Base-by-base conservation (phyloP, 768 basidiomycete species). In the Lyophyllum decastes region DNA sequence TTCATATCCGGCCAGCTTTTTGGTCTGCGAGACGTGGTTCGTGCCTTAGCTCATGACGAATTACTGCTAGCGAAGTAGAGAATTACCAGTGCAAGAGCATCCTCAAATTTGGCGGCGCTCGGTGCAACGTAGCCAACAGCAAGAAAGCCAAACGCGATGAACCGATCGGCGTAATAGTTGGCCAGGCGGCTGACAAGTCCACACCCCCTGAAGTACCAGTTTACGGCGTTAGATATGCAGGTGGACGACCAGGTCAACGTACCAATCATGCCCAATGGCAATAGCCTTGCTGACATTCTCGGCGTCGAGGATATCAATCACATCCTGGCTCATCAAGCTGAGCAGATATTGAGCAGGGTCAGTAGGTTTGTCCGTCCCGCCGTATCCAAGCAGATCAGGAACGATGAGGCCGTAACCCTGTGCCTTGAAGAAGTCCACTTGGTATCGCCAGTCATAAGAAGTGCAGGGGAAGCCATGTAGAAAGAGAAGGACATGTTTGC, bases 321-420 rank as follows among this genome's bases (percentile, higher is more conserved):
- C 54, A 61, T 80, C 80, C 50, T 74, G 63, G 27, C 65, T 68
- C 38, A 83, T 66, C 25, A 69, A 62, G 50, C 65, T 72, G n/a
- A 53, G 30, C 5, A 60, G 54, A 66, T 82, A 85, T 10, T 66
- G 61, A 7, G 59, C 60, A 2, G 67, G 55, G 49, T 80, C 76
- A 0, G 60, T 55, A 1, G 82, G 82, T 57, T 81, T 80, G 61
- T 73, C 73, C 8, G 82, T 82, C 1, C 74, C 75, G 10, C 82
- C 83, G 52, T 80, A 83, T 4, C 83, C 83, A 26, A 84, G 75
- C 71, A 80, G 73, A 61, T 84, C 82, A 2, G 79, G 82, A 2
- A 73, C 78, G 50, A 85, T 66, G 45, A 85, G 58, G 5, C 78
- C 74, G 61, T 80, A 82, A 8, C 79, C 79, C 35, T 66, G 60